Conservation (phyloP, 2,329 filamentous ascomycete genomes). For the Epichloe typhina region DNA sequence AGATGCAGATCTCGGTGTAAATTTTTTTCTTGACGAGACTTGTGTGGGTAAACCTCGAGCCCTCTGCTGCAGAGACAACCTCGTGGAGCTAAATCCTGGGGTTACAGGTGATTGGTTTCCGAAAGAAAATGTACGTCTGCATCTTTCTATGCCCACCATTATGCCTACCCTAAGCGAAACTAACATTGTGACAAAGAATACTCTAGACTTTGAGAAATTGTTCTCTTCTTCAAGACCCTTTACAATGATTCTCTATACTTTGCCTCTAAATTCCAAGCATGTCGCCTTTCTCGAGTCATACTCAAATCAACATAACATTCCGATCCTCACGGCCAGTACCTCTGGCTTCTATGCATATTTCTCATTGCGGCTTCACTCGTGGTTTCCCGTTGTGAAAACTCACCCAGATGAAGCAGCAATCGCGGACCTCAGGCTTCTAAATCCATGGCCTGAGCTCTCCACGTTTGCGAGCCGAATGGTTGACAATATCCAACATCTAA, state of each 20-base stretch:
- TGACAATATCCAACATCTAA: conserved; percentile 52
- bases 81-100: conserved; percentile 86
- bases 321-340: conserved; percentile 74
- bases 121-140: conserved; percentile 21
- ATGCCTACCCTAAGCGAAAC: not conserved
- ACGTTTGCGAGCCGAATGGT: conserved; percentile 56
- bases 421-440: conserved; percentile 70
- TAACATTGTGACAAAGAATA: conserved; percentile 12
- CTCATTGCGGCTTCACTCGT: conserved; percentile 60
- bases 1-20: conserved; percentile 78
- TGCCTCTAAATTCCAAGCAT: conserved; percentile 32
- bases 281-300: conserved; percentile 34
- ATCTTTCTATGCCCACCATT: not conserved
- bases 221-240: conserved; percentile 29
- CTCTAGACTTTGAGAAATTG: conserved; percentile 25
- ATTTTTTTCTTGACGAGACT: conserved; percentile 84
- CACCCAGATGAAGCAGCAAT: conserved; percentile 81
- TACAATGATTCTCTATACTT: conserved; percentile 42
- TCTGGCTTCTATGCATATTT: conserved; percentile 87
- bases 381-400: conserved; percentile 88
- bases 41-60: conserved; percentile 68
- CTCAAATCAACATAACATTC: conserved; percentile 45
- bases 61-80: conserved; percentile 59
- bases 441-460: conserved; percentile 72
- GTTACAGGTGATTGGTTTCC: conserved; percentile 64